Evolutionary conservation across 2,329 filamentous ascomycete genomes (phyloP).

Genomic region (Chaetomiaceae sp.): DNA sequence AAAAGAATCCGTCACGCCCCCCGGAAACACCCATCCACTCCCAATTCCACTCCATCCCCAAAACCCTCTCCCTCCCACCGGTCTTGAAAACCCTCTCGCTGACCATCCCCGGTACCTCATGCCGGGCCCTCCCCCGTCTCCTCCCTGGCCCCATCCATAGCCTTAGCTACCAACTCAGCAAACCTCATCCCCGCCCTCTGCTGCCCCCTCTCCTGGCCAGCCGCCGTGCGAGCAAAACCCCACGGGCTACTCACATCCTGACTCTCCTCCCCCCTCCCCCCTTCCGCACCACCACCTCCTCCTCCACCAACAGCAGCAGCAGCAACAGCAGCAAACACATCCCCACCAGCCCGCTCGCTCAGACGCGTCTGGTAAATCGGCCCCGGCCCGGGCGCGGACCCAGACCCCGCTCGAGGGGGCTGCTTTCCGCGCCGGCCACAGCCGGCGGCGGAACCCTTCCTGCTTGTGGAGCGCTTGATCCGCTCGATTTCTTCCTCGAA

Average conservation of each 20-base stretch:
- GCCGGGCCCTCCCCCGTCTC: not conserved
- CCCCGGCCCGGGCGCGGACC: no score
- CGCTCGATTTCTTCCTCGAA: conserved; percentile 77
- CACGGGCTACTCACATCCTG: not conserved
- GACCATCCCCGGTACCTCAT: not conserved
- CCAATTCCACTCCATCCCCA: no score
- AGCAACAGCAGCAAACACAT: no score
- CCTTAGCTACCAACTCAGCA: conserved; percentile 21
- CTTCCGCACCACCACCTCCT: not conserved
- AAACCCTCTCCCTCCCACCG: no score
- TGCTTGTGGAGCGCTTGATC: conserved; percentile 43
- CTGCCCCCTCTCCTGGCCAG: not conserved
- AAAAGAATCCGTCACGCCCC: no score
- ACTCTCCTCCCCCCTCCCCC: not conserved
- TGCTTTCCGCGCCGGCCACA: conserved; percentile 20
- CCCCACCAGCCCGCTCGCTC: conserved; percentile 2
- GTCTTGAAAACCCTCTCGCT: not conserved
- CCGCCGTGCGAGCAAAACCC: not conserved
- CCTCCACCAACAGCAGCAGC: not conserved
- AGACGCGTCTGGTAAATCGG: conserved; percentile 12
- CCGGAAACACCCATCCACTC: no score
- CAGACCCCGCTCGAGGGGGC: no score
- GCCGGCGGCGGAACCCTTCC: not conserved
- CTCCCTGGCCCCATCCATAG: conserved; percentile 13
- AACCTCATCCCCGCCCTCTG: conserved; percentile 9